Base-by-base conservation (phyloP, 352 stramenopile species). In the Phytophthora brassicae region DNA sequence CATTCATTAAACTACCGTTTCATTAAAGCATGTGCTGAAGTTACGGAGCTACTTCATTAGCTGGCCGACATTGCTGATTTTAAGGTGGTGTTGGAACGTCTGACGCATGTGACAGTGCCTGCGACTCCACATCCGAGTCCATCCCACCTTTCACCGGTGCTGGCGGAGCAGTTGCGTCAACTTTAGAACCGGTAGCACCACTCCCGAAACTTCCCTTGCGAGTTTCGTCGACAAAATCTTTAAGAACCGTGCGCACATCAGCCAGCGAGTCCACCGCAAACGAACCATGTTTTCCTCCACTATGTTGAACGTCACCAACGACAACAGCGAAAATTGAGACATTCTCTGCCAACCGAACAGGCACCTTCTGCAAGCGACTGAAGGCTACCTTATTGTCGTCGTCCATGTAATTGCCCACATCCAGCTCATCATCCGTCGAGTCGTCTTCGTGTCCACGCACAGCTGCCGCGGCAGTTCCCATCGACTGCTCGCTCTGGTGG, bases 341-440 rank as follows among this genome's bases (percentile, higher is more conserved):
- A 36, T 86, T 63, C 36, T 88, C 77, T 4, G 82, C 77, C 44
- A 92, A 68, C 26, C 75, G 77, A 29, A 92, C 75, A 4, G 82
- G 82, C 26, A 92, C 79, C 33, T 90, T 90, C 35, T 92, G 82
- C 44, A 92, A 70, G 2, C 77, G 82, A 44, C 78, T 92, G 42
- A 92, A 92, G 5, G 77, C 72, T 17, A 92, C 82, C 50, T 89
- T 90, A 62, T 92, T 90, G 57, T 92, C 82, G 48, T 87, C 80
- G 26, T 92, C 78, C n/a, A 89, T 54, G 11, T 29, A 58, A 23
- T 73, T 57, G 13, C 68, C 58, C 4, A 61, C 58, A 17, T 83
- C 68, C n/a, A 79, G 39, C 4, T 90, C 79, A 36, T 88, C 80
- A 7, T 81, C 67, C 0, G 63, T 75, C 4, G 58, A 66, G 35